Base-by-base conservation (phyloP, 2,329 filamentous ascomycete species). In the Didymella sp. region DNA sequence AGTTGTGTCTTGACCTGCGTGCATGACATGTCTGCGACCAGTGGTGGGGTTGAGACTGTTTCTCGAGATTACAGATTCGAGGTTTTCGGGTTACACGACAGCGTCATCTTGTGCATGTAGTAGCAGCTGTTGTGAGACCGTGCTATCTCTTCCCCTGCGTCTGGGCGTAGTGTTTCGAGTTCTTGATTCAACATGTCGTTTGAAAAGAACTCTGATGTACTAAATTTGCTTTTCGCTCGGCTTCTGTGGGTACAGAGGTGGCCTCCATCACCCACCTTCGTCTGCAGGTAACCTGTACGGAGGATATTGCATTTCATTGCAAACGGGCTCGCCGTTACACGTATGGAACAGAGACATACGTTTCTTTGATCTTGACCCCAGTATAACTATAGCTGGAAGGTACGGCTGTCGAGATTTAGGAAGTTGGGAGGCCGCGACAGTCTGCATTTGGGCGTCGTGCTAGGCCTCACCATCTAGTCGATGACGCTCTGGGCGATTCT, bases 101-200 rank as follows among this genome's bases (percentile, higher is more conserved):
- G 46, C 54, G 43, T 57, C 42, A 48, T 43, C 31, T 42, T 43
- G 43, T 51, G 48, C 42, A 43, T 51, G 47, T 51, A 28, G 42
- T 47, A 47, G 42, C 53, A 37, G 33, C 21, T 56, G 35, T 25
- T 44, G 54, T 57, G 48, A 49, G 25, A 57, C 54, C 12, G 15
- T 51, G 35, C n/a, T 56, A 51, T 56, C 53, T 51, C 11, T 17
- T 5, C 12, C 53, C 41, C 35, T 51, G 47, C 47, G 43, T 51
- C 24, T 6, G 37, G 21, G 7, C 3, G n/a, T 5, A 19, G 21
- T 13, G 22, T n/a, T 25, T 41, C 38, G 13, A 41, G 22, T 9
- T 24, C n/a, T n/a, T 1, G 38, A 19, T 25, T 25, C 38, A 4
- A 15, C 21, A 41, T 41, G 38, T 41, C 38, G 15, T n/a, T 25